Evolutionary conservation across 768 basidiomycete genomes (phyloP).

Genomic region (Coprinopsis marcescibilis): DNA sequence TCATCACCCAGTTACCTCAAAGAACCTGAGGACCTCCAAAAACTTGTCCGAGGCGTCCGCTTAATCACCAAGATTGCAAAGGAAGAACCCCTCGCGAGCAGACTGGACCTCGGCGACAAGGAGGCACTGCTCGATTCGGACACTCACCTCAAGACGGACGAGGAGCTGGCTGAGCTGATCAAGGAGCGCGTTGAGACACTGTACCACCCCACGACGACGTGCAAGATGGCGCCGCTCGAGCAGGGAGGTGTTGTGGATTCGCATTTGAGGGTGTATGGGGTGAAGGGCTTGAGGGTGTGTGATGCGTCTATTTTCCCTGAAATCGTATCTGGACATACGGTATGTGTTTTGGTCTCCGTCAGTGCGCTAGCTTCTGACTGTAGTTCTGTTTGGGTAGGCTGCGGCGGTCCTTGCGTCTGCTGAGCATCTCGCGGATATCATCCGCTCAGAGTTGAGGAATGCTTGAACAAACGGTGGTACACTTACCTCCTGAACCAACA

Average conservation of each 20-base stretch:
- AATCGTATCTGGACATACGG: slow-evolving; percentile 14
- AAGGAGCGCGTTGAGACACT: slow-evolving; percentile 37
- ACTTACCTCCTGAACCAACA: too few species aligned
- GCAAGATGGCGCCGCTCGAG: slow-evolving; percentile 37
- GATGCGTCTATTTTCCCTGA: slow-evolving; percentile 13
- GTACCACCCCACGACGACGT: slow-evolving; percentile 41
- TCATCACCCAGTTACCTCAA: slow-evolving; percentile 29
- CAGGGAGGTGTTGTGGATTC: slow-evolving; percentile 41
- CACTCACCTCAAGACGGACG: slow-evolving; percentile 28
- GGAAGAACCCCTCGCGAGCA: slow-evolving; percentile 27
- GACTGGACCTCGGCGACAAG: slow-evolving; percentile 26
- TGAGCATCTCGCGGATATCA: slow-evolving; percentile 27
- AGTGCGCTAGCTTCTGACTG: not conserved
- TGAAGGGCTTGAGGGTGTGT: slow-evolving; percentile 34
- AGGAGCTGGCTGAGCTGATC: slow-evolving; percentile 33
- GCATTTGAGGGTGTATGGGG: slow-evolving; percentile 37
- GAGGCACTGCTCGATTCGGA: slow-evolving; percentile 31
- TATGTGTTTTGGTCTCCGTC: not conserved
- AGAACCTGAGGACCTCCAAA: slow-evolving; percentile 31
- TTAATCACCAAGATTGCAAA: slow-evolving; percentile 30
- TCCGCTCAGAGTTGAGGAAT: slow-evolving; percentile 18
- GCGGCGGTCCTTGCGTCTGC: slow-evolving; percentile 26
- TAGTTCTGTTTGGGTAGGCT: slow-evolving; percentile 16
- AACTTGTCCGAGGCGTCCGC: slow-evolving; percentile 32
- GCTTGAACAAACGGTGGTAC: not conserved